phyloP scores from a whole-genome alignment of 139 green algal genomes.

The Micractinium sp. region DNA sequence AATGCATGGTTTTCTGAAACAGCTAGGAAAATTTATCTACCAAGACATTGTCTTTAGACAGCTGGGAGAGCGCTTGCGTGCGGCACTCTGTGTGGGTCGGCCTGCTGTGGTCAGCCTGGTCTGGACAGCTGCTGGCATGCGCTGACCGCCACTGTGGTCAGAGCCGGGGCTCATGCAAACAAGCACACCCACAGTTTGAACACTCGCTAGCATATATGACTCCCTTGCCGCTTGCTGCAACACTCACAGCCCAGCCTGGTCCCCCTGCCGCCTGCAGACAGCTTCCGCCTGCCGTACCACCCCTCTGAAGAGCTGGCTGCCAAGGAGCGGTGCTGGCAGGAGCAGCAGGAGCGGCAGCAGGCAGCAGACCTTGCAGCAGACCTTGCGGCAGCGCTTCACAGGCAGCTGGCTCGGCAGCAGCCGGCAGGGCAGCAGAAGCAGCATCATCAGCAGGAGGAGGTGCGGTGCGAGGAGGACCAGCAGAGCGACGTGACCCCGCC shows the following conservation, averaged over 20 bases:
- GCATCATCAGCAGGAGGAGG: not conserved
- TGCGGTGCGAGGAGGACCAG: not conserved
- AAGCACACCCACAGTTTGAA: not conserved
- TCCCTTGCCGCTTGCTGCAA: not conserved
- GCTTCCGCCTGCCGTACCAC: not conserved
- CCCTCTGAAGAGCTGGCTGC: not conserved
- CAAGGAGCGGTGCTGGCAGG: not conserved
- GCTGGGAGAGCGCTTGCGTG: not conserved
- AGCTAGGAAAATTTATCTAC: too few relatives aligned
- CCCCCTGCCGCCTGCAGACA: not conserved
- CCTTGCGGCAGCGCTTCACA: too few relatives aligned
- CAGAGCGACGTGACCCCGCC: not conserved
- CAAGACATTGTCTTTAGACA: too few relatives aligned
- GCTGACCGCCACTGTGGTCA: not conserved
- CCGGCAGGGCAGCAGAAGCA: constrained; percentile 12
- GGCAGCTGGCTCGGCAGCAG: not conserved
- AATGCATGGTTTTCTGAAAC: too few relatives aligned
- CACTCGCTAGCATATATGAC: too few relatives aligned
- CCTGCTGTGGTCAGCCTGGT: too few relatives aligned
- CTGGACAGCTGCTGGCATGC: not conserved
- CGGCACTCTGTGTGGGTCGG: not conserved
- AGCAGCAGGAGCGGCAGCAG: constrained; percentile 8
- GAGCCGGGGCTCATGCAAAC: too few relatives aligned
- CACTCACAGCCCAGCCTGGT: not conserved
- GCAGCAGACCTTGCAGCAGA: too few relatives aligned